phyloP scores from a whole-genome alignment of 179 eudicot species.

The Beta macrorhiza region DNA sequence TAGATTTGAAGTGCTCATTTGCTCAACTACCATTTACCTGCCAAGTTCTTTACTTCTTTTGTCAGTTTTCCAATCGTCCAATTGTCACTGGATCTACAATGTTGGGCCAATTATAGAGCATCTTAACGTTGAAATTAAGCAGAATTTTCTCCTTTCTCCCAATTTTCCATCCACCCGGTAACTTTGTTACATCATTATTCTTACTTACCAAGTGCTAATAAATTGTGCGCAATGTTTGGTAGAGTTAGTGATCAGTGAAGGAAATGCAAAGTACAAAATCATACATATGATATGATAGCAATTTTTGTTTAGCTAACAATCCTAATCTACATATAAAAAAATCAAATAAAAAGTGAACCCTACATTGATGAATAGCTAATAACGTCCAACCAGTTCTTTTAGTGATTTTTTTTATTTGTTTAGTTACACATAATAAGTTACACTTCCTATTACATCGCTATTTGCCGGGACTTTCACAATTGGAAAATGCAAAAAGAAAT shows the following conservation, averaged over 20 bases:
- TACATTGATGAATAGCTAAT: too few relatives aligned
- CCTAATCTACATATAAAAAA: too few relatives aligned
- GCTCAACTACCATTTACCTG: conserved; percentile 2
- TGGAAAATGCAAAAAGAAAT: too few relatives aligned
- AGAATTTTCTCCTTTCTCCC: not conserved
- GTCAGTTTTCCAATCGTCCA: not conserved
- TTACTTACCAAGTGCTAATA: not conserved
- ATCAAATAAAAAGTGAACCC: not conserved
- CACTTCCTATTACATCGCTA: too few relatives aligned
- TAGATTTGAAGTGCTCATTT: not conserved
- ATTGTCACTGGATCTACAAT: not conserved
- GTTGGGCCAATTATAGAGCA: not conserved
- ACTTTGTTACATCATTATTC: not conserved
- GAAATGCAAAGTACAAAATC: not conserved
- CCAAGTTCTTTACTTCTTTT: not conserved
- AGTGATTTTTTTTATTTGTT: too few relatives aligned
- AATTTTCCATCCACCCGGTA: not conserved
- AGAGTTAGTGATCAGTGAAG: conserved; percentile 15
- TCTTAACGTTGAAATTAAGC: conserved; percentile 2
- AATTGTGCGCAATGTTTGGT: conserved; percentile 11
- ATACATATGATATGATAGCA: not conserved
- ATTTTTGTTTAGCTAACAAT: not conserved
- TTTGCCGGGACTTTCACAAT: too few relatives aligned
- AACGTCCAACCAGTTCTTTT: too few relatives aligned
- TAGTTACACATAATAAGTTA: too few relatives aligned